These are phyloP conservation scores for Parietaria judaica DNA, from an alignment of 306 rosid genomes.

Conservation along the genomic window DNA sequence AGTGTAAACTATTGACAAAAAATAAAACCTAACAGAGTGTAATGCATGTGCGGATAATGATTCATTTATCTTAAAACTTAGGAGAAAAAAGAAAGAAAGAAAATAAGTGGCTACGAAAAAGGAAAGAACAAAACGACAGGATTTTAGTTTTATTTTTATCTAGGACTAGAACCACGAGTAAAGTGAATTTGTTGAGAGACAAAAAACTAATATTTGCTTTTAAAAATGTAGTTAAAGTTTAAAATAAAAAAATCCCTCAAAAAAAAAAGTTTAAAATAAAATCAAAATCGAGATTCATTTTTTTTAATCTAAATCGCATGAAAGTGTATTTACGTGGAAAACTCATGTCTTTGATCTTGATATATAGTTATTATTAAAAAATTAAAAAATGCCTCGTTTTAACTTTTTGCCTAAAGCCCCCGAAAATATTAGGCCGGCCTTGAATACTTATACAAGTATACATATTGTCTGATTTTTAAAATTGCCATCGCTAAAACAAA, in stretches of 20 bases:
- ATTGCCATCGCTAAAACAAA: no score
- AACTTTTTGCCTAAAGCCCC: no score
- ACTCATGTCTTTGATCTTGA: no score
- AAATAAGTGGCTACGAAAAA: not conserved
- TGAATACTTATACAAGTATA: no score
- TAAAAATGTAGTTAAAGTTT: not conserved
- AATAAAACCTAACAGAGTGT: not conserved
- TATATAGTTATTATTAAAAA: no score
- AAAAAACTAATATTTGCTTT: not conserved
- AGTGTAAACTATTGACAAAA: not conserved
- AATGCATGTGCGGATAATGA: slow-evolving; percentile 20
- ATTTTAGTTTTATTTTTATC: slow-evolving; percentile 1
- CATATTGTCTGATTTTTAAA: no score
- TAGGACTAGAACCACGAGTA: not conserved
- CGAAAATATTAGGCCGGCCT: no score
- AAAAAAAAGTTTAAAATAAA: not conserved
- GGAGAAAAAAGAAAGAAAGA: not conserved
- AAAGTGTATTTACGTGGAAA: no score
- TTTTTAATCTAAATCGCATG: no score
- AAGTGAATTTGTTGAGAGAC: not conserved
- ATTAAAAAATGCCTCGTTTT: no score
- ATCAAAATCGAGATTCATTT: no score
- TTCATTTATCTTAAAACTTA: not conserved
- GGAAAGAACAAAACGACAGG: slow-evolving; percentile 6
- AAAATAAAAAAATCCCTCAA: no score